Evolutionary conservation across 345 rosid genomes (phyloP).

Genomic region (Sonneratia alba): DNA sequence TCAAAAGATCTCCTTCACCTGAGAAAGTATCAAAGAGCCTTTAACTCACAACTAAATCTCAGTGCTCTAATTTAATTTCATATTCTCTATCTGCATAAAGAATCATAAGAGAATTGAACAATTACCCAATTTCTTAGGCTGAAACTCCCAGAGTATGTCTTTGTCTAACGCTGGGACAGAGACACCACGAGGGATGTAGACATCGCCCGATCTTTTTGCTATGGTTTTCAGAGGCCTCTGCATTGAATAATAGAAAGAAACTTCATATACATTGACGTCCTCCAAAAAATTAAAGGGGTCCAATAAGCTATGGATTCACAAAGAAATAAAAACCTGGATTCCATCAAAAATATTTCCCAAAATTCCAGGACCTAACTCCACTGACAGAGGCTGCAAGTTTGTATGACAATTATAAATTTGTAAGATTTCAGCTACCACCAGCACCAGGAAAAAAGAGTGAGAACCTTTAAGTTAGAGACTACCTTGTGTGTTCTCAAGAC

Average conservation of each 20-base stretch:
- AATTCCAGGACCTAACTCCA: slow-evolving; percentile 98
- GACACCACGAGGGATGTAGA: slow-evolving; percentile 98
- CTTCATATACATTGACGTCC: not conserved
- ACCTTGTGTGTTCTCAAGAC: slow-evolving; percentile 93
- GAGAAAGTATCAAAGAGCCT: slow-evolving; percentile 13
- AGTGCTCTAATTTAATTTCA: not conserved
- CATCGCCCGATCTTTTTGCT: slow-evolving; percentile 89
- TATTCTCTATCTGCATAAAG: not conserved
- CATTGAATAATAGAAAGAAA: not conserved
- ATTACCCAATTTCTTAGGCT: slow-evolving; percentile 82
- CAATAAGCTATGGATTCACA: not conserved
- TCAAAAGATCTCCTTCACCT: slow-evolving; percentile 93
- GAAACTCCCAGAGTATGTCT: slow-evolving; percentile 87
- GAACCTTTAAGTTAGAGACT: not conserved
- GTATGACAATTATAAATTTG: slow-evolving; percentile 11
- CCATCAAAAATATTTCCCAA: slow-evolving; percentile 98
- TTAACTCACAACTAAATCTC: not conserved
- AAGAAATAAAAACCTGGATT: slow-evolving; percentile 64
- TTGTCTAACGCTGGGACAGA: slow-evolving; percentile 97
- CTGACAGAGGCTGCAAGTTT: slow-evolving; percentile 80
- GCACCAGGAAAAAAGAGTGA: not conserved
- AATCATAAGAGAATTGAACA: not conserved
- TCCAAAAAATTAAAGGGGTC: not conserved
- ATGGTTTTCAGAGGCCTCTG: slow-evolving; percentile 99
- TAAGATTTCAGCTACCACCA: not conserved